Base-by-base conservation (phyloP, 805 yeast genomes). In the Ogataea nonfermentans region DNA sequence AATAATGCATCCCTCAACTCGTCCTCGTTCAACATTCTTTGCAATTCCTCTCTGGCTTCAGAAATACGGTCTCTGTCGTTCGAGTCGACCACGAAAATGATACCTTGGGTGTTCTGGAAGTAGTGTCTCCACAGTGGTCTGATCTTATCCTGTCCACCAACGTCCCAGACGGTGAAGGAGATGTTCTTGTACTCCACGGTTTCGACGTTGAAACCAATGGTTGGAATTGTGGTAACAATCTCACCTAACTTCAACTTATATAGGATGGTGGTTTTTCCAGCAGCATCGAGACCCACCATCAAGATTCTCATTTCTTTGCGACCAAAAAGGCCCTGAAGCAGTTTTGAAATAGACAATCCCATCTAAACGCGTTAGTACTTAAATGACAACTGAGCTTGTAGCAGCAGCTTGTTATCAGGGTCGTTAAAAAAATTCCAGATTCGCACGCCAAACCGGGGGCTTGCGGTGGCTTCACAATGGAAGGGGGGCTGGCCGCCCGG, bases 81-180 rank as follows among this genome's bases (percentile, higher is more conserved):
- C 48, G 96, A 86, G 75, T 91, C 98, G 57, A 91, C 96, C 50
- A 91, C 98, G 65, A 90, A 91, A 67, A 91, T 90, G 65, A 91
- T 87, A 75, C 97, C 97, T 71, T 91, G 97, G 47, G 97, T 89
- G 79, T 91, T 91, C 73, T 91, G 96, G 86, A 81, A 91, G 70
- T 91, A 91, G 72, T 91, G 95, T 80, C 97, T 85, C 98, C 98
- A 91, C 69, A 91, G 76, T 45, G 98, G 96, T 74, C 98, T 86
- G 63, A 91, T 91, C 74, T 90, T 90, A 71, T 89, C 96, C 76
- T 91, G 98, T 79, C 98, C 98, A 84, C 98, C 98, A 57, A 90
- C 96, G 79, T 91, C 98, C 98, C 97, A 89, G 51, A 89, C 96
- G 46, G 96, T 88, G 74, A 89, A 89, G 30, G 95, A 84, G 68